Percentiles rank a stretch among this genome's conserved stretches.
Evolutionary conservation across 805 yeast genomes (phyloP).

Genomic region (Kodamaea neixiangensis): DNA sequence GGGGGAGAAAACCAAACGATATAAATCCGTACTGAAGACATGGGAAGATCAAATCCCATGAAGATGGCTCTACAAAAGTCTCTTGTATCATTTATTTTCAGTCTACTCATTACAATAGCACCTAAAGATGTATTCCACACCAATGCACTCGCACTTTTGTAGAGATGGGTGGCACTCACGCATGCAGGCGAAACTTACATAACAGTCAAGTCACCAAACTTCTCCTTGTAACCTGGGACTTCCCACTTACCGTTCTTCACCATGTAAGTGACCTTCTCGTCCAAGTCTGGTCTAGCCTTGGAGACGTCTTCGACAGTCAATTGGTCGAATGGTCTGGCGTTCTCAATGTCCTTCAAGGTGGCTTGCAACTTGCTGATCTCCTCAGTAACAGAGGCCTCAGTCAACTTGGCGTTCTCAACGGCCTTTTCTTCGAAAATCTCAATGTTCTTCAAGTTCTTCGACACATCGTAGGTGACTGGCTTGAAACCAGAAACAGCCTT

Average conservation of each 20-base stretch:
- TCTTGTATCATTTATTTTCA: neutral
- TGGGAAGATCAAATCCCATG: neutral
- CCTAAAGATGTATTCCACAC: neutral
- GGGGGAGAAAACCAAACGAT: neutral
- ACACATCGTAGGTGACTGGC: constrained; percentile 82
- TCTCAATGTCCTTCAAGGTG: constrained; percentile 90
- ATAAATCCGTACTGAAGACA: neutral
- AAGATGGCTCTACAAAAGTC: neutral
- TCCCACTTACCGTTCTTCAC: constrained; percentile 96
- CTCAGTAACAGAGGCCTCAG: constrained; percentile 83
- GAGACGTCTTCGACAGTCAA: constrained; percentile 93
- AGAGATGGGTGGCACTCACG: neutral
- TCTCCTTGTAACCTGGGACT: constrained; percentile 97
- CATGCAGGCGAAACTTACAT: constrained; percentile 49
- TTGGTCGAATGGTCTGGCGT: constrained; percentile 97
- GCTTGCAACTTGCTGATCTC: constrained; percentile 84
- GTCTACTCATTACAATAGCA: neutral
- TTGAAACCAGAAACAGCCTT: constrained; percentile 70
- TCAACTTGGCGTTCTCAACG: constrained; percentile 88
- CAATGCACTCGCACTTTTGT: neutral
- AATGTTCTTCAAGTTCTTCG: constrained; percentile 88
- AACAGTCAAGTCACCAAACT: constrained; percentile 94
- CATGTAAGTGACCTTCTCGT: constrained; percentile 92
- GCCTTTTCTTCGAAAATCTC: constrained; percentile 95
- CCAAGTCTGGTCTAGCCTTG: constrained; percentile 96